Percentiles rank a stretch among this genome's conserved stretches.
Conservation (phyloP, 2,329 filamentous ascomycete species). For the Coniochaeta sp. region DNA sequence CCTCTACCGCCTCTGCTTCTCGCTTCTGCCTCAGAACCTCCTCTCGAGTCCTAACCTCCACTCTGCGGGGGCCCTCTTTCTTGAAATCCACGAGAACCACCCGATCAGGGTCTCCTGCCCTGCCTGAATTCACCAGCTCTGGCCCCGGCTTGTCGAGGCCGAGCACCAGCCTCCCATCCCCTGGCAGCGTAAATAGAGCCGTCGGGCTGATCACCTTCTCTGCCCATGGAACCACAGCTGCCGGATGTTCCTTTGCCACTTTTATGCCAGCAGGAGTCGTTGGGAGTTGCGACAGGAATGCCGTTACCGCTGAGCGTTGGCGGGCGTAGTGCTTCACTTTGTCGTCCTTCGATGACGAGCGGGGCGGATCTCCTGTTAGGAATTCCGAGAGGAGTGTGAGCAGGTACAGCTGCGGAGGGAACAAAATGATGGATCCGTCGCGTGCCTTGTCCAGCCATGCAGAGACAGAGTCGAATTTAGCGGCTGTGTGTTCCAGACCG, state of each 20-base stretch:
- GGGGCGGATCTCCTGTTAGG: constrained; percentile 28
- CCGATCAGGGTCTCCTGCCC: constrained; percentile 51
- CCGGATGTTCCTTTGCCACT: constrained; percentile 26
- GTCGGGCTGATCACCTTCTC: constrained; percentile 57
- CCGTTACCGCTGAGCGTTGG: constrained; percentile 45
- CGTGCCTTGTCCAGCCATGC: constrained; percentile 63
- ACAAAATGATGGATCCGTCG: constrained; percentile 67
- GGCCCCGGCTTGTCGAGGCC: constrained; percentile 50
- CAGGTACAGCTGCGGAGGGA: constrained; percentile 82
- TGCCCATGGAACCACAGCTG: constrained; percentile 44
- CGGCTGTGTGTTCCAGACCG: constrained; percentile 53
- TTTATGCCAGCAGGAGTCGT: constrained; percentile 23
- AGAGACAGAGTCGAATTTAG: constrained; percentile 64
- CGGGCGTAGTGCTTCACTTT: constrained; percentile 26
- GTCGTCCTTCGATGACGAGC: constrained; percentile 15
- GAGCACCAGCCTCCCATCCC: constrained; percentile 43
- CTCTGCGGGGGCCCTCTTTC: constrained; percentile 41
- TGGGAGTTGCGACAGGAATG: constrained; percentile 41
- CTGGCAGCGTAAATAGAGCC: constrained; percentile 34
- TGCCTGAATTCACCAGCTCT: constrained; percentile 40
- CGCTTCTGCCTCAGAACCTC: constrained; percentile 42
- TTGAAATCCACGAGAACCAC: constrained; percentile 50
- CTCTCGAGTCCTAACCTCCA: constrained; percentile 44
- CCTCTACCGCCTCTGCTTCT: constrained; percentile 15
- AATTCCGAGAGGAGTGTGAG: constrained; percentile 51